Base-by-base conservation (phyloP, 345 rosid species). In the Boechera retrofracta region DNA sequence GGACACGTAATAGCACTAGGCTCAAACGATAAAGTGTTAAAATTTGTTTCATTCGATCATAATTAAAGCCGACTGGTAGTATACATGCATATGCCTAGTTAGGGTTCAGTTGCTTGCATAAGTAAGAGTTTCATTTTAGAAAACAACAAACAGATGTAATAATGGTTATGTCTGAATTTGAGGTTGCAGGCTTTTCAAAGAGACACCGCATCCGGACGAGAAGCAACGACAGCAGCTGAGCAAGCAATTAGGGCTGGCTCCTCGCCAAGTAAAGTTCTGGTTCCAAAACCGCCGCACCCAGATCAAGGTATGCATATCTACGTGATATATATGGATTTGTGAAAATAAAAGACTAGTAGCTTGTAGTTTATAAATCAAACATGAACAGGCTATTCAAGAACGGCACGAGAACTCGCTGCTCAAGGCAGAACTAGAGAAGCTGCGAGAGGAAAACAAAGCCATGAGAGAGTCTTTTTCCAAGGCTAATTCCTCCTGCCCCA, bases 231-330 rank as follows among this genome's bases (percentile, higher is more conserved):
- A 95, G 54, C 96, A 92, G 53, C 72, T 95, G 66, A 93, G 99
- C 82, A 95, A 88, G 80, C 96, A 91, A 78, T 73, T 95, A 63
- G 99, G 99, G 10, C 91, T 95, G 41, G 97, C 97, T 73, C 98
- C 97, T 5, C 83, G 97, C 47, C 99, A 95, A 81, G 98, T 95
- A 83, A 95, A 95, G 86, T 95, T 95, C 84, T 95, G 99, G 99
- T 95, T 95, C 71, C 99, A 95, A 81, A 95, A 95, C 81, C 96
- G 99, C 36, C 87, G 99, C 31, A 95, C 99, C 35, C 99, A 95
- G 78, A 88, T 95, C 78, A 93, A 95, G 94, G 98, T 90, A 79
- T 3, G 33, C 45, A 10, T 56, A 32, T 47, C 21, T 48, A 44
- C 49, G 41, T 32, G 38, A 36, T n/a, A 7, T 31, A 32, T 31